These are phyloP conservation scores for Ophiostoma piceae DNA, from an alignment of 2,329 filamentous ascomycete genomes.

Conservation along the genomic window DNA sequence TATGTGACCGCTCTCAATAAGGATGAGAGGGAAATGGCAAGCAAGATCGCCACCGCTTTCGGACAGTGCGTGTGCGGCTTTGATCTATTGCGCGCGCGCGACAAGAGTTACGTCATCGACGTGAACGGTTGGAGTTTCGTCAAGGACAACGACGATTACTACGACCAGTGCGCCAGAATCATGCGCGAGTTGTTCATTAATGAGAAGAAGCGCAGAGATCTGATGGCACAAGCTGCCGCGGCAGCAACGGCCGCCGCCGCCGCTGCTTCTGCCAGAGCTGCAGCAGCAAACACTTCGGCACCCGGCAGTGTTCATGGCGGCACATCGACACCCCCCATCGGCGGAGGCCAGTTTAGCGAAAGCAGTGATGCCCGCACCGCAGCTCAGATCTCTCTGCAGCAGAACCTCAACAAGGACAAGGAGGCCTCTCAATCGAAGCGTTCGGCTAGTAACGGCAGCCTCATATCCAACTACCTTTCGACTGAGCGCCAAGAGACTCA, in stretches of 20 bases:
- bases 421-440: conserved; percentile 24
- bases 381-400: conserved; percentile 24
- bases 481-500: conserved; percentile 14
- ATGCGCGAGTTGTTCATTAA: conserved; percentile 81
- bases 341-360: conserved; percentile 14
- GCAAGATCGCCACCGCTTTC: conserved; percentile 84
- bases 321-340: conserved; percentile 31
- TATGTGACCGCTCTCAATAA: conserved; percentile 82
- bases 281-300: conserved; percentile 24
- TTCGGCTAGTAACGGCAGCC: conserved; percentile 16
- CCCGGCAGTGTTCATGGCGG: conserved; percentile 26
- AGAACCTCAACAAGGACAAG: conserved; percentile 30
- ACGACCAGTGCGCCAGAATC: conserved; percentile 83
- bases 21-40: conserved; percentile 79
- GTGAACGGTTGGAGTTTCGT: conserved; percentile 99
- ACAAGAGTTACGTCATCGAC: conserved; percentile 94
- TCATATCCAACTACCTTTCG: neutral
- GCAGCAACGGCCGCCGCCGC: conserved; percentile 25
- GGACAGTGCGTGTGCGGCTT: conserved; percentile 95
- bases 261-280: conserved; percentile 31
- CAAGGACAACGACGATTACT: conserved; percentile 98
- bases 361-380: conserved; percentile 23
- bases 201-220: conserved; percentile 57
- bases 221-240: conserved; percentile 20
- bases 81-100: conserved; percentile 79